Evolutionary conservation across 2,329 filamentous ascomycete genomes (phyloP).

Genomic region (Fusarium chlamydosporum): DNA sequence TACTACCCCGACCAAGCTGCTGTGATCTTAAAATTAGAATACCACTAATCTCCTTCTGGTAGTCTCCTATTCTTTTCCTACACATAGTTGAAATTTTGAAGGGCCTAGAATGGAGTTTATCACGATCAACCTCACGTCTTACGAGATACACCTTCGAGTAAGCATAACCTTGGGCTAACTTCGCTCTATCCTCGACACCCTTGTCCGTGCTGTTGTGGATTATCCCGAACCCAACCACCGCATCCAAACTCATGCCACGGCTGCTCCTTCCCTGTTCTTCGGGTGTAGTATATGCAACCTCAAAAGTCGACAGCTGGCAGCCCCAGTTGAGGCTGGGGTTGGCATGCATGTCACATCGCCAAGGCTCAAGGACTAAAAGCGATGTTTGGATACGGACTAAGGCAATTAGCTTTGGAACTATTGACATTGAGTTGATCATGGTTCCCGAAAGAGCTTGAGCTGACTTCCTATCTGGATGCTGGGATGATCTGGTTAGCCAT

Average conservation of each 20-base stretch:
- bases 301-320: constrained; percentile 33
- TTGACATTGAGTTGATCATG: constrained; percentile 23
- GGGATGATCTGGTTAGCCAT: constrained; percentile 14
- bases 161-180: constrained; percentile 28
- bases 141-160: constrained; percentile 9
- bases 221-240: constrained; percentile 17
- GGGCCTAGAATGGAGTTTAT: not conserved
- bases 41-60: not conserved
- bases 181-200: constrained; percentile 14
- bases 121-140: constrained; percentile 12
- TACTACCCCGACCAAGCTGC: constrained; percentile 1
- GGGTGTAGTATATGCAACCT: constrained; percentile 29
- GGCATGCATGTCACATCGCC: constrained; percentile 38
- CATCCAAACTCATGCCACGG: constrained; percentile 2
- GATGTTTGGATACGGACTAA: constrained; percentile 2
- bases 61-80: not conserved
- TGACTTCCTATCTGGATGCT: constrained; percentile 38
- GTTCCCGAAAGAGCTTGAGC: constrained; percentile 40
- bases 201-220: constrained; percentile 21
- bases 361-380: constrained; percentile 5
- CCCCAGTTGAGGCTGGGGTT: constrained; percentile 42
- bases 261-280: constrained; percentile 16
- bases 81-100: constrained; percentile 1
- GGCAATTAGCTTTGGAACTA: constrained; percentile 41
- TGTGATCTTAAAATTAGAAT: constrained; percentile 29